Conservation (phyloP, 805 yeast genomes). For the Metschnikowia hibisci region DNA sequence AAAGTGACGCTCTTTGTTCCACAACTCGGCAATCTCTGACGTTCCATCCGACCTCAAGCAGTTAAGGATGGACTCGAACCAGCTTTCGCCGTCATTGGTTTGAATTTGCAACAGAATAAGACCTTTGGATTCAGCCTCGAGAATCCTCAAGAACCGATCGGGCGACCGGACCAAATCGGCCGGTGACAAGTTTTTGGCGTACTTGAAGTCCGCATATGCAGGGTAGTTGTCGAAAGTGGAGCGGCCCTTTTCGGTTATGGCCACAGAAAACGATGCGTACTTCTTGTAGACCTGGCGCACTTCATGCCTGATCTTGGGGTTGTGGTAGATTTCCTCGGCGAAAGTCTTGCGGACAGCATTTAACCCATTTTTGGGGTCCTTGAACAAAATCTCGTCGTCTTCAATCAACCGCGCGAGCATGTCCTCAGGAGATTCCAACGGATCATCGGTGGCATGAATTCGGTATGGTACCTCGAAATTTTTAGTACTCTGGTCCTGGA, state of each 20-base stretch:
- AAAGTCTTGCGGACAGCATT: constrained; percentile 71
- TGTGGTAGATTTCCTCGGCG: constrained; percentile 75
- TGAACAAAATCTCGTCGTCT: constrained; percentile 48
- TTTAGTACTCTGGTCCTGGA: constrained; percentile 54
- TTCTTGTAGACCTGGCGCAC: constrained; percentile 59
- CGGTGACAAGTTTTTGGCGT: constrained; percentile 77
- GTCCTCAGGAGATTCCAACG: constrained; percentile 55
- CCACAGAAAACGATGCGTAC: constrained; percentile 67
- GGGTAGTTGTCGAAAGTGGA: constrained; percentile 74
- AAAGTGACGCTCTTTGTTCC: constrained; percentile 74
- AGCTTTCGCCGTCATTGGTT: constrained; percentile 40
- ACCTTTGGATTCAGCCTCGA: constrained; percentile 84
- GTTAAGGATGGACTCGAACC: constrained; percentile 41
- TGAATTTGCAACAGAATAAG: constrained; percentile 62
- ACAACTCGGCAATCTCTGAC: constrained; percentile 67
- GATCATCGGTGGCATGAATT: constrained; percentile 70
- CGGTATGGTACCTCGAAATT: constrained; percentile 45
- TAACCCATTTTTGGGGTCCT: constrained; percentile 57
- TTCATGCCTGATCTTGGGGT: constrained; percentile 73
- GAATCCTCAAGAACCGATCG: constrained; percentile 80
- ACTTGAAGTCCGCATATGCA: constrained; percentile 85
- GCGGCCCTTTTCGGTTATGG: constrained; percentile 69
- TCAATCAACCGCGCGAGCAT: constrained; percentile 46
- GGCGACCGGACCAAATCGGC: constrained; percentile 73
- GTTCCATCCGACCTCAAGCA: constrained; percentile 73